These are phyloP conservation scores for Linanthus parryae DNA, from an alignment of 148 eudicot species.

Conservation along the genomic window DNA sequence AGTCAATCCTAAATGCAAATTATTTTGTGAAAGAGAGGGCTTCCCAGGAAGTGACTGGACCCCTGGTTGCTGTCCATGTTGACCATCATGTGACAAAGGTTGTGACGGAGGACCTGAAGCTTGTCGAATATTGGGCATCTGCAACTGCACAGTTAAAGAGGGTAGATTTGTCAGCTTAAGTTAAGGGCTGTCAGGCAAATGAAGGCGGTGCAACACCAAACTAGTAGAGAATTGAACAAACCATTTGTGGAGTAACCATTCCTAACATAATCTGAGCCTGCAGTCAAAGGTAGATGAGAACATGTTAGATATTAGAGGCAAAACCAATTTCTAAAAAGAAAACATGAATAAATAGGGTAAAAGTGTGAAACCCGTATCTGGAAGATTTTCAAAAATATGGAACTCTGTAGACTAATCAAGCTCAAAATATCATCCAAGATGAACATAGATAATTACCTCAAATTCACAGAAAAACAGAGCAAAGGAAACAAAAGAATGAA, in stretches of 20 bases:
- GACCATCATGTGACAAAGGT: conserved; percentile 36
- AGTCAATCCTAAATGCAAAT: conserved; percentile 17
- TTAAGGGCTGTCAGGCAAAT: not conserved
- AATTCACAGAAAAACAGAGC: not conserved
- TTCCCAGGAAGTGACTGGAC: conserved; percentile 43
- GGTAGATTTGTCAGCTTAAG: no score
- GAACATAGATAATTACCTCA: not conserved
- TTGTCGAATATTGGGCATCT: conserved; percentile 74
- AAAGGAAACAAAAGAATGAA: not conserved
- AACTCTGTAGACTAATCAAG: not conserved
- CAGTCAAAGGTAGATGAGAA: conserved; percentile 14
- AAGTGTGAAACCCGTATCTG: not conserved
- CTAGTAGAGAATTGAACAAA: conserved; percentile 33
- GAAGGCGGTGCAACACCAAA: not conserved
- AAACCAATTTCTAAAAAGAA: no score
- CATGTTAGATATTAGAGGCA: conserved; percentile 8
- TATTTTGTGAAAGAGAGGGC: conserved; percentile 51
- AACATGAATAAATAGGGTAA: conserved; percentile 4
- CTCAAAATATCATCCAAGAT: conserved; percentile 2
- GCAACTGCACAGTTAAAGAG: conserved; percentile 48
- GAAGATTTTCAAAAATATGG: not conserved
- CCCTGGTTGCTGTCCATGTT: conserved; percentile 34
- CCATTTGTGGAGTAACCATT: conserved; percentile 83
- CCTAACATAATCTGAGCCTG: conserved; percentile 93
- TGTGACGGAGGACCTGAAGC: conserved; percentile 30